phyloP scores from a whole-genome alignment of 495 filamentous ascomycete species.

The Aspergillus bridgeri region DNA sequence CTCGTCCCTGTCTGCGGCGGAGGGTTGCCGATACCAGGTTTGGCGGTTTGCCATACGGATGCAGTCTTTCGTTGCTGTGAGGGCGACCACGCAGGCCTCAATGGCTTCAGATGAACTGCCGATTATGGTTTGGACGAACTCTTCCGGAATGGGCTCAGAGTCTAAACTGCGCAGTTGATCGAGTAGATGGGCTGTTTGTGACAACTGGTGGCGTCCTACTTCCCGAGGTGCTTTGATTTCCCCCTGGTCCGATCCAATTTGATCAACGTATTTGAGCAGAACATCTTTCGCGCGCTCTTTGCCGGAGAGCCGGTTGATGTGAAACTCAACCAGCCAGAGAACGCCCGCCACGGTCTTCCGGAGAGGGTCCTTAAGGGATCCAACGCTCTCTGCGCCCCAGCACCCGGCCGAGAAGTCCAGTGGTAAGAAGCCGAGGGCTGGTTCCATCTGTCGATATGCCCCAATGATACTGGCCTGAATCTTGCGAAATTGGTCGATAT shows the following conservation, averaged over 20 bases:
- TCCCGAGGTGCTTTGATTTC: background rate
- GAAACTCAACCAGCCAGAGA: constrained; percentile 20
- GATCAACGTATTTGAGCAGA: constrained; percentile 6
- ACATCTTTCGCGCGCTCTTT: constrained; percentile 10
- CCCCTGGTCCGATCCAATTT: background rate
- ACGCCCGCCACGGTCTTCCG: constrained; percentile 15
- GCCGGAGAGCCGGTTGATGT: constrained; percentile 14
- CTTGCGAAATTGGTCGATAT: constrained; percentile 13
- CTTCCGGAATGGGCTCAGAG: background rate
- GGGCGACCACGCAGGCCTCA: background rate
- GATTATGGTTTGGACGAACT: background rate
- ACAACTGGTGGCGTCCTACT: constrained; percentile 19
- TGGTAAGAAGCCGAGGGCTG: constrained; percentile 22
- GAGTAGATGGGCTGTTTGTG: constrained; percentile 14
- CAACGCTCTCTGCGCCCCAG: constrained; percentile 21
- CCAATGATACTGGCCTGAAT: constrained; percentile 12
- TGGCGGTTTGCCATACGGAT: background rate
- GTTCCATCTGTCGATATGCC: constrained; percentile 18
- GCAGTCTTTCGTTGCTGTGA: background rate
- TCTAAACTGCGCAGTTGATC: constrained; percentile 7
- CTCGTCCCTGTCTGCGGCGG: background rate
- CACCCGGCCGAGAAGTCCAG: constrained; percentile 25
- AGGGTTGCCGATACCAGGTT: background rate
- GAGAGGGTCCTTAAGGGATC: constrained; percentile 18
- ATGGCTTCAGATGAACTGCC: background rate